These are phyloP conservation scores for Ampelomyces quisqualis DNA, from an alignment of 2,329 filamentous ascomycete genomes.

Conservation along the genomic window DNA sequence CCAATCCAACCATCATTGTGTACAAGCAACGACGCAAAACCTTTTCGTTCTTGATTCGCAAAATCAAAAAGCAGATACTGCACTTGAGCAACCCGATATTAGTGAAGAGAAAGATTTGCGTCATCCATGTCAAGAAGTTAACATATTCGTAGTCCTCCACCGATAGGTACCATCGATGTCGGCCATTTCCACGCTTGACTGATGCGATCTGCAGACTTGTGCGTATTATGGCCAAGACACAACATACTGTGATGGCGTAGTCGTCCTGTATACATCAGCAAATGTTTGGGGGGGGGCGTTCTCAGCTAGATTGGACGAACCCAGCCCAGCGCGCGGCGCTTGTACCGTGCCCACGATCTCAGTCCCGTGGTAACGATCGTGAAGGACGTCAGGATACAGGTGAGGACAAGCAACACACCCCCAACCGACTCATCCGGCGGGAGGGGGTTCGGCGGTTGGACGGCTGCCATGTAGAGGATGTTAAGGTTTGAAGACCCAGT, in stretches of 20 bases:
- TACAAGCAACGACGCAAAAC: constrained; percentile 36
- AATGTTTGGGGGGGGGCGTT: too few species aligned
- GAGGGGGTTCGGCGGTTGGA: constrained; percentile 9
- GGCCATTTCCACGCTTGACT: constrained; percentile 43
- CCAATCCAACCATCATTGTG: constrained; percentile 19
- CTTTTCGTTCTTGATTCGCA: constrained; percentile 46
- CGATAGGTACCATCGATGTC: constrained; percentile 43
- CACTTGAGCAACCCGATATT: constrained; percentile 47
- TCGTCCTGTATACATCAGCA: constrained; percentile 30
- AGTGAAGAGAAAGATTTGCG: constrained; percentile 47
- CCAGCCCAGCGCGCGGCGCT: constrained; percentile 36
- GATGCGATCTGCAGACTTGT: constrained; percentile 40
- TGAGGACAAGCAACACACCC: constrained; percentile 36
- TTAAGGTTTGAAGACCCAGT: neutral
- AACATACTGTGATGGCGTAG: constrained; percentile 38
- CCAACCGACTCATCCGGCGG: constrained; percentile 25
- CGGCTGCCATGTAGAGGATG: constrained; percentile 4
- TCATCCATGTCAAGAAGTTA: constrained; percentile 46
- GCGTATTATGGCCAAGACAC: constrained; percentile 34
- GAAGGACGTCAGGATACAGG: constrained; percentile 36
- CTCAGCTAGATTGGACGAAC: constrained; percentile 18
- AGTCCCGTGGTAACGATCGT: constrained; percentile 38
- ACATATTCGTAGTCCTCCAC: constrained; percentile 37
- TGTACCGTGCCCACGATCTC: constrained; percentile 36
- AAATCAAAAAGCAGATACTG: constrained; percentile 47